Conservation (phyloP, 257 asterid genomes). For the Solanum clarkiae region DNA sequence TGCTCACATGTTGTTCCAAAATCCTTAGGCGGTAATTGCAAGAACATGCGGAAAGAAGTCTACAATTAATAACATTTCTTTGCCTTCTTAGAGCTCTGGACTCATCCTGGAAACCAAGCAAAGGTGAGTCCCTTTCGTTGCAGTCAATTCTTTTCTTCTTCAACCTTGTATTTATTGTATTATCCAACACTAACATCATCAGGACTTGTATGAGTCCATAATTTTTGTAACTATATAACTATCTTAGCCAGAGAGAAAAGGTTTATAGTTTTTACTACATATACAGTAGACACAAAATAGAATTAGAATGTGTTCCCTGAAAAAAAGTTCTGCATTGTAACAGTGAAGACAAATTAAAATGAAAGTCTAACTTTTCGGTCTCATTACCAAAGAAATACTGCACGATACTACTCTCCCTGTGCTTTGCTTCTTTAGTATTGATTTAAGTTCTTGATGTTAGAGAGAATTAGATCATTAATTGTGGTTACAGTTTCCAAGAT, state of each 20-base stretch:
- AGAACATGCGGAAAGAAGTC: not conserved
- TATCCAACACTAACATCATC: not conserved
- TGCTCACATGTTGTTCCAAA: not conserved
- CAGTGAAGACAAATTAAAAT: not conserved
- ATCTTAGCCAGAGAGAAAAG: not conserved
- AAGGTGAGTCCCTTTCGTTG: not conserved
- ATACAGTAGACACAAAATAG: not conserved
- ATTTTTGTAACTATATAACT: not conserved
- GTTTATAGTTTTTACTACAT: not conserved
- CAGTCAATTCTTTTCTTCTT: not conserved
- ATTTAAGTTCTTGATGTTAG: not conserved
- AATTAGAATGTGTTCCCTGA: not conserved
- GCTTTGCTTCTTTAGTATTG: not conserved
- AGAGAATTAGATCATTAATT: not conserved
- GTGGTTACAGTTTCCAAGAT: not conserved
- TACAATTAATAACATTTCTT: not conserved
- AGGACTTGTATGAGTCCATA: not conserved
- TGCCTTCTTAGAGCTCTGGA: not conserved
- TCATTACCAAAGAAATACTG: not conserved
- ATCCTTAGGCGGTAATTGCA: not conserved
- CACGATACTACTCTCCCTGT: not conserved
- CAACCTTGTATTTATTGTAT: not conserved
- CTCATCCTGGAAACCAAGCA: not conserved
- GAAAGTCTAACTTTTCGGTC: not conserved
- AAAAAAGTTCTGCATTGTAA: not conserved